Evolutionary conservation across 2,329 filamentous ascomycete genomes (phyloP), one percentile per base, ranked within the genome.

Genomic region (Fusarium nodosum): DNA sequence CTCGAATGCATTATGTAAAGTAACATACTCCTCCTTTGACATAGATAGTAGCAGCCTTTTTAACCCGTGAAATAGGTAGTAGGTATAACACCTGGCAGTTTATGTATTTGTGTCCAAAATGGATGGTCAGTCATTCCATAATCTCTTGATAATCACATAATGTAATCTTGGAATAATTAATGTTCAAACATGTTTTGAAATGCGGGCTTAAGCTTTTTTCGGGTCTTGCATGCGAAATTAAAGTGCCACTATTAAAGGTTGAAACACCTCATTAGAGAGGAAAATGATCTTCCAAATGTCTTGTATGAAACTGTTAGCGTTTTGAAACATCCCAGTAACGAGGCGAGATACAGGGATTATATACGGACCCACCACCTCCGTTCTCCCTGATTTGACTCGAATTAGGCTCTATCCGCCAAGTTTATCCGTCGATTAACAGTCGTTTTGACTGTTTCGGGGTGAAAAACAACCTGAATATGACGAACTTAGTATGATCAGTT

Each of bases 321-420:
- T 62, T 63, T 44, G 60, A 63, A 62, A 56, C 60, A 62, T 22
- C 57, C 57, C 30, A 47, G 57, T 46, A 36, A 18, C n/a, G 16
- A 55, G 15, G n/a, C 24, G 31, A 48, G 11, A 33, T 16, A 26
- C 57, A 62, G 41, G 47, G 60, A 20, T 55, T 9, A 11, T 36
- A 46, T 55, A 18, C 60, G 60, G 57, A 62, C 34, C 60, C 60
- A 47, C 57, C 38, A 51, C 38, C 57, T 62, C 60, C 60, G 60
- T 28, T 6, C n/a, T 47, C 60, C 39, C 30, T 30, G 26, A 62
- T 62, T 62, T 22, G 57, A 63, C 24, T 31, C 39, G 20, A 30
- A 31, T 38, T 62, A 36, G 11, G 20, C 22, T 55, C 20, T 38
- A 33, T n/a, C 38, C 26, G 30, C 44, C 50, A 46, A 31, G 28